Base-by-base conservation (phyloP, 441 rosid genomes). In the Erodium chrysanthum region DNA sequence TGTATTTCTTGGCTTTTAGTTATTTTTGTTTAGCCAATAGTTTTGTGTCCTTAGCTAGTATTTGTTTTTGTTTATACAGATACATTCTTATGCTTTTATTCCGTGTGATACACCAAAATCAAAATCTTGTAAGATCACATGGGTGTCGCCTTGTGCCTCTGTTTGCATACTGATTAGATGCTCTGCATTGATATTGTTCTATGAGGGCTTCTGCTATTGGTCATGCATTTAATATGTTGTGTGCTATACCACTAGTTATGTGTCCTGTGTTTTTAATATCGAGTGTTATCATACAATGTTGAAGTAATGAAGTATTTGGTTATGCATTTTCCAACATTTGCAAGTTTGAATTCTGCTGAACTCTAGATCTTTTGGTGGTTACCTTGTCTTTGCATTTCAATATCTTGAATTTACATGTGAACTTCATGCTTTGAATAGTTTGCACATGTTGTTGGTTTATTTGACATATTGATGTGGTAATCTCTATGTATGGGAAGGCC, bases 361-460 rank as follows among this genome's bases (percentile, higher is more conserved):
- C 14, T 48, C 56, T 15, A n/a, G 20, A 48, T 48, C 15, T 58
- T 58, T 58, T 58, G n/a, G 63, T 58, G 63, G 29, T 58, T 58
- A 22, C 37, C 35, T 25, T 61, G 37, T 22, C 64, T 61, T 4
- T 25, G 35, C 29, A 25, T 25, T 60, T 14, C 29, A 4, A 7
- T 60, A 12, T n/a, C 64, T 23, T 60, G 18, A 60, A 60, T 60
- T 60, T 60, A 18, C 20, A 15, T 61, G 65, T 61, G 65, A 61
- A 61, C 18, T 60, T 60, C 25, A 60, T 25, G 15, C 29, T 25
- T 25, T 60, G 18, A 25, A 60, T 25, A 59, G 3, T 60, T 56
- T 60, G 64, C 35, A 25, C n/a, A 60, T 60, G 31, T 25, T 23
- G 5, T 2, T 60, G 40, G 14, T 14, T 12, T 27, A 27, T 61